These are phyloP conservation scores for Luffa acutangula DNA, from an alignment of 306 rosid species.

Conservation along the genomic window DNA sequence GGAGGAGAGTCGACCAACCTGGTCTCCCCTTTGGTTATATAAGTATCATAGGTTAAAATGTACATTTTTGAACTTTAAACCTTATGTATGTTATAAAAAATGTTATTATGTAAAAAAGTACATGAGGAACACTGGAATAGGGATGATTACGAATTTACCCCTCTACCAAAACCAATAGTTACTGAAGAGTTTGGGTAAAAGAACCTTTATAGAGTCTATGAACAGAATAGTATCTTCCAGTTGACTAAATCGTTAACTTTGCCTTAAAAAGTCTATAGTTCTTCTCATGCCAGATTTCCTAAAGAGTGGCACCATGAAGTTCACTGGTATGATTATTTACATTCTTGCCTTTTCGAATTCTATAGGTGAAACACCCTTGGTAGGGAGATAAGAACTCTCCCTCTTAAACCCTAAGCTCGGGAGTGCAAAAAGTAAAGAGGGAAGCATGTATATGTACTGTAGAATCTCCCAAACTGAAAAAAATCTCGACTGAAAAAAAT, in stretches of 20 bases:
- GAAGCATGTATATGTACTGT: background rate
- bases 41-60: background rate
- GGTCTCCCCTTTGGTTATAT: background rate
- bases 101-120: background rate
- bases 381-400: background rate
- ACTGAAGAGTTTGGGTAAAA: background rate
- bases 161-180: background rate
- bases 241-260: background rate
- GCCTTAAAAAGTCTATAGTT: background rate
- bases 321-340: background rate
- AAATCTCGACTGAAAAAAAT: too few relatives aligned
- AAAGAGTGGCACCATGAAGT: background rate
- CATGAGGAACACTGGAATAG: background rate
- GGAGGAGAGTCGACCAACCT: too few relatives aligned
- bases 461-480: too few relatives aligned
- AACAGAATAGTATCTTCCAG: background rate
- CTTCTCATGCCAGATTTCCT: background rate
- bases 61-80: background rate
- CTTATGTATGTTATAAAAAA: background rate
- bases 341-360: background rate
- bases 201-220: background rate
- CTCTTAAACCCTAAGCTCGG: background rate
- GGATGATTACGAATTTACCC: background rate
- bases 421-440: background rate
- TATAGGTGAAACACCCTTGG: background rate